Percentiles rank a stretch among this genome's conserved stretches.
phyloP scores from a whole-genome alignment of 2,329 filamentous ascomycete species.

The Epichloe uncinata region DNA sequence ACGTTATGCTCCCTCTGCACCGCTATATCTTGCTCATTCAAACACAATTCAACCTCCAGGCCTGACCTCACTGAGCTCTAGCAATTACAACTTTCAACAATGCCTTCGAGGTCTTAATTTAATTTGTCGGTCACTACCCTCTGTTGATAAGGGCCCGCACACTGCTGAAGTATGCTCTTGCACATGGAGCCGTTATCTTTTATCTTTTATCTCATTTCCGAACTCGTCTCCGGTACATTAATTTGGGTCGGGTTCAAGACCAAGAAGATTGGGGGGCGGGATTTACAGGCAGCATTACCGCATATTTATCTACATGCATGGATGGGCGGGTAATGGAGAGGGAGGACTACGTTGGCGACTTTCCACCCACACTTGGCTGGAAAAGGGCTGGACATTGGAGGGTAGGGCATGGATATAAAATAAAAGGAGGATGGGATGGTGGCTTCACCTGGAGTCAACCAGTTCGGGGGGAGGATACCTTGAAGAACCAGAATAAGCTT shows the following conservation, averaged over 20 bases:
- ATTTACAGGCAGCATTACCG: background rate
- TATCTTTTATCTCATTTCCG: background rate
- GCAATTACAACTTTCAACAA: conserved; percentile 1
- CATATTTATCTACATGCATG: background rate
- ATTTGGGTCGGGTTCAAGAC: background rate
- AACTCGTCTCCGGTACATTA: background rate
- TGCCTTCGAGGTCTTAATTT: background rate
- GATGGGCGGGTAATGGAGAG: background rate
- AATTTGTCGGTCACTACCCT: background rate
- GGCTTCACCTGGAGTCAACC: background rate
- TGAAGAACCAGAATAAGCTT: background rate
- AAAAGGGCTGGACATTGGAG: background rate
- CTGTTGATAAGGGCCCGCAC: background rate
- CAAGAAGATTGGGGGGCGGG: background rate
- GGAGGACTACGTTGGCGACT: background rate
- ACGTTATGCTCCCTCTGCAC: background rate
- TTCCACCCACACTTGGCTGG: background rate
- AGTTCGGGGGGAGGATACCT: background rate
- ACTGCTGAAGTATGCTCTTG: background rate
- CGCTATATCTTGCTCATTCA: background rate
- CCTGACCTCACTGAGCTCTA: background rate
- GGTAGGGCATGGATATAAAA: background rate
- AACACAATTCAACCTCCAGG: background rate
- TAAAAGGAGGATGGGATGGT: background rate
- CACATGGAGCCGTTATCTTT: background rate